Percentiles rank a stretch among this genome's conserved stretches.
Conservation (phyloP, 768 basidiomycete species). For the Lactifluus piperatus region DNA sequence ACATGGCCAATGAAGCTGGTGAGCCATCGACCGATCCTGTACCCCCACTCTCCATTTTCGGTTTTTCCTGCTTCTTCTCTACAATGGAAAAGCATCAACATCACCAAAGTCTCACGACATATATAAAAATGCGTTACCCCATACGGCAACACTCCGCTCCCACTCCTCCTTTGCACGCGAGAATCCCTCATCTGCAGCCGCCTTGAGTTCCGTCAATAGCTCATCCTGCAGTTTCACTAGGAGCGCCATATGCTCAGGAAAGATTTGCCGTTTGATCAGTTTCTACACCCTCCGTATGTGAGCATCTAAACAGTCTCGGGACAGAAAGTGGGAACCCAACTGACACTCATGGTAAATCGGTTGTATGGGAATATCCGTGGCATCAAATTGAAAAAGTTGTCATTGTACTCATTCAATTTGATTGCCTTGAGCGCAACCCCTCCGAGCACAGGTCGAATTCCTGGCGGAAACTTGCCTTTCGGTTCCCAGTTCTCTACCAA, state of each 20-base stretch:
- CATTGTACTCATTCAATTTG: slow-evolving; percentile 80
- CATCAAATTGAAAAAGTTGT: slow-evolving; percentile 86
- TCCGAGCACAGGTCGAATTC: slow-evolving; percentile 64
- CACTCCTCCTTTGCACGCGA: too few relatives aligned
- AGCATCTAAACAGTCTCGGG: not conserved
- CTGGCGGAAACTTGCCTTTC: slow-evolving; percentile 86
- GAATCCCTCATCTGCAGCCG: too few relatives aligned
- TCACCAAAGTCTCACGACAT: too few relatives aligned
- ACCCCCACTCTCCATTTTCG: too few relatives aligned
- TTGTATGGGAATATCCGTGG: slow-evolving; percentile 89
- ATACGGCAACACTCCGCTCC: too few relatives aligned
- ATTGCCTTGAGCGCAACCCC: slow-evolving; percentile 71
- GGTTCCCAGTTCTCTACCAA: slow-evolving; percentile 60
- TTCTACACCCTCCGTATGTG: slow-evolving; percentile 42
- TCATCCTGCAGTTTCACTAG: too few relatives aligned
- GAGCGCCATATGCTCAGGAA: slow-evolving; percentile 60
- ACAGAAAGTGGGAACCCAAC: slow-evolving; percentile 28
- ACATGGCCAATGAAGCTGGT: too few relatives aligned
- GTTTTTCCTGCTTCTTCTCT: too few relatives aligned
- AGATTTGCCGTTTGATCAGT: slow-evolving; percentile 88
- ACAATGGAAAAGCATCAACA: too few relatives aligned
- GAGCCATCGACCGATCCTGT: too few relatives aligned
- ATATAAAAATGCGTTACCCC: too few relatives aligned
- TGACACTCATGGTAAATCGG: slow-evolving; percentile 83
- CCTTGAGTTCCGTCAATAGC: too few relatives aligned